Evolutionary conservation across 495 filamentous ascomycete species (phyloP).

Genomic region (Halenospora varia): DNA sequence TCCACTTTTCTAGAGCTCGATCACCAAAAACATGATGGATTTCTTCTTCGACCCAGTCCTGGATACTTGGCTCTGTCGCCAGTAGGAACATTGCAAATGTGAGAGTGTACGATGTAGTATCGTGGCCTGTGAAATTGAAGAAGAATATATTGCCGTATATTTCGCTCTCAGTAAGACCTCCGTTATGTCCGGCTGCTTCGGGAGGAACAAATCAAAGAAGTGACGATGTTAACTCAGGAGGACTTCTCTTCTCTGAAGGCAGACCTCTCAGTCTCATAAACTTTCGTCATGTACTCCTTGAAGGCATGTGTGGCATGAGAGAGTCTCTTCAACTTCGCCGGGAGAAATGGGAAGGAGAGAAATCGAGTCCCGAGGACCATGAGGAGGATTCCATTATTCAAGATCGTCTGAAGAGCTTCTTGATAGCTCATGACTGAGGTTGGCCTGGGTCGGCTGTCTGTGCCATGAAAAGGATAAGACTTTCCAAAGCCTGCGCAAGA

Average conservation of each 20-base stretch:
- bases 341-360: not conserved
- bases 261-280: too few relatives aligned
- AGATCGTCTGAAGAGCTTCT: not conserved
- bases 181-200: not conserved
- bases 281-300: not conserved
- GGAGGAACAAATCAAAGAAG: not conserved
- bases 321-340: too few relatives aligned
- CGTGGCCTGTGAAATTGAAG: not conserved
- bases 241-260: too few relatives aligned
- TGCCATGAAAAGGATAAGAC: not conserved
- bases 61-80: not conserved
- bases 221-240: too few relatives aligned
- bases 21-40: not conserved
- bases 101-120: not conserved
- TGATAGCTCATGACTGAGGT: not conserved
- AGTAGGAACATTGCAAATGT: not conserved
- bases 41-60: not conserved
- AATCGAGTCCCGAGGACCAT: not conserved
- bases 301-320: too few relatives aligned
- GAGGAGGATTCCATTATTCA: not conserved
- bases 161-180: not conserved
- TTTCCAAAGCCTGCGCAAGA: not conserved
- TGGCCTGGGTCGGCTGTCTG: not conserved
- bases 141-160: not conserved
- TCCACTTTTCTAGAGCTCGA: not conserved